These are phyloP conservation scores for Prunus davidiana DNA, from an alignment of 306 rosid genomes.

Conservation along the genomic window DNA sequence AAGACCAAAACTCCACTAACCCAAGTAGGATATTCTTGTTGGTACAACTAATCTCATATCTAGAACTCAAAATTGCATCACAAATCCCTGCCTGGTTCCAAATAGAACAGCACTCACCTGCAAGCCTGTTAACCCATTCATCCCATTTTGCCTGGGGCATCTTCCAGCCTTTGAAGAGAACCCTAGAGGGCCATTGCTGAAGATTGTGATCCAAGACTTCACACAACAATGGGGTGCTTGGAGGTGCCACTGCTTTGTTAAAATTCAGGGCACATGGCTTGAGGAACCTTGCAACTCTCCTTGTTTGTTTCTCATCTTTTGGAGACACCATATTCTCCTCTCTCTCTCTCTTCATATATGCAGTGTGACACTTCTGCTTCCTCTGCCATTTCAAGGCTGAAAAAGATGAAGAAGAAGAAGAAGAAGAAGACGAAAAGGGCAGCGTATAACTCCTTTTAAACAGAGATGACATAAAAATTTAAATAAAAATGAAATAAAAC, in stretches of 20 bases:
- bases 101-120: neutral
- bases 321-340: neutral
- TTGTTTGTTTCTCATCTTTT: neutral
- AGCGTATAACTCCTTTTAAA: neutral
- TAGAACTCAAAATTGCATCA: constrained; percentile 50
- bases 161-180: constrained; percentile 1
- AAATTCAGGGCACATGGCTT: neutral
- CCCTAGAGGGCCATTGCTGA: neutral
- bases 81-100: constrained; percentile 37
- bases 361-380: neutral
- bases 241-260: neutral
- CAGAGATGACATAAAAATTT: too few relatives aligned
- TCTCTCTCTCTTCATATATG: neutral
- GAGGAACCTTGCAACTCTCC: constrained; percentile 3
- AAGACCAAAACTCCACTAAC: constrained; percentile 37
- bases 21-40: constrained; percentile 29
- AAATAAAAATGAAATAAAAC: too few relatives aligned
- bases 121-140: neutral
- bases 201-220: neutral
- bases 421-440: neutral
- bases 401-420: neutral
- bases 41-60: constrained; percentile 8
- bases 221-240: neutral
- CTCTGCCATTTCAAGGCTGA: neutral
- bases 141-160: neutral